Base-by-base conservation (phyloP, 371 early-diverging fungal species). In the Mucor piriformis region DNA sequence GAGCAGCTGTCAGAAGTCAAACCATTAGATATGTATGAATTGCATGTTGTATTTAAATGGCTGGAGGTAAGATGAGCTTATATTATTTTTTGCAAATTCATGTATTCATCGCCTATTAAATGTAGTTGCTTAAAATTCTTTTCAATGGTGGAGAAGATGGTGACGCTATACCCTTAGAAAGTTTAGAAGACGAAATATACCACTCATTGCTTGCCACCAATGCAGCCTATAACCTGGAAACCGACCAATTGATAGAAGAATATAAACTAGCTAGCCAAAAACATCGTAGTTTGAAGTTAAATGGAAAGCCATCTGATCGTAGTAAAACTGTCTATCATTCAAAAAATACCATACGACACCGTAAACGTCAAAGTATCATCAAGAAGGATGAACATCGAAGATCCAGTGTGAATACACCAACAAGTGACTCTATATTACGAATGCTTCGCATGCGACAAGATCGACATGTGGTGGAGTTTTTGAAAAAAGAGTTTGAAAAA, bases 91-190 rank as follows among this genome's bases (percentile, higher is more conserved):
- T 38, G 34, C 2, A 15, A 24, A 21, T 7, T 49, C 43, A 0
- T 18, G 12, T 56, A 15, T 37, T 3, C 18, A 18, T 16, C 32
- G 18, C 15, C 18, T 25, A 13, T 57, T 32, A 73, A 66, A 48
- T 70, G n/a, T 70, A 90, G 76, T 83, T 93, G 24, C 82, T 96
- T 32, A 89, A 89, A 68, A 76, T 92, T 40, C 88, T 93, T 59
- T 89, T 96, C 69, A 87, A 93, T 55, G 97, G 93, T 42, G 95
- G 92, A 48, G 91, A 91, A 50, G 90, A 88, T 40, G 91, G 88
- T 8, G 89, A 96, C 60, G 92, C 90, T 2, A 78, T 94, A 32
- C 82, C 94, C 0, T 57, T 83, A 40, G 86, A 88, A 3, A 79
- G 81, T 20, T 79, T 96, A 2, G 94, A 92, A 63, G 89, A 80